Evolutionary conservation across 2,329 filamentous ascomycete genomes (phyloP), one percentile per base, ranked within the genome.

Genomic region (Albifimbria verrucaria): DNA sequence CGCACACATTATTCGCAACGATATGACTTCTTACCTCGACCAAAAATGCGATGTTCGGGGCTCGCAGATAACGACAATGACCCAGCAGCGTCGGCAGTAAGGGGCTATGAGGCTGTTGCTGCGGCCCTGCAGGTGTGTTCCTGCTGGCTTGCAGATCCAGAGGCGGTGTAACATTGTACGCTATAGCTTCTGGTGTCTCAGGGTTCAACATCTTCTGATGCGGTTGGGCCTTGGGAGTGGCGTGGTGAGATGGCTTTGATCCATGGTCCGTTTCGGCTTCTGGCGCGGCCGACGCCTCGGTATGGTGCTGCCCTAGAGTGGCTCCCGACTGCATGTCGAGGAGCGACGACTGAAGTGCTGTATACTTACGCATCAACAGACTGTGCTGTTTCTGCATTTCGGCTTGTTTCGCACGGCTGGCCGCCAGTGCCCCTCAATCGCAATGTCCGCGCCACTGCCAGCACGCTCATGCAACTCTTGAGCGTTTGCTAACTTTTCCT

Each of bases 361-460:
- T 77, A 61, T 81, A 81, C 59, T 80, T 81, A 50, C 74, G 75
- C 59, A 72, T 71, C 48, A 84, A 68, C 20, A 76, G 68, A 45
- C 69, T 68, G 59, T 80, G 75, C 54, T 80, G 79, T 61, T 73
- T 78, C 60, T 81, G 77, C 55, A 83, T 65, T 58, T 82, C 80
- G 0, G 73, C 69, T 55, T 83, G 78, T 64, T 79, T 81, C 1
- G 75, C 73, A 47, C 78, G 71, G 59, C 76, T 81, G n/a, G 78
- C 76, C 25, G 77, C 74, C 15, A 84, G 65, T 1, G 75, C 69
- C 5, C 58, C 53, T 81, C 75, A 1, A 82, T 61, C 17, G 71
- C 70, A 12, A 68, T 64, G 46, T 72, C 71, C 12, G 69, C 57
- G 4, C 66, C 67, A 20, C 52, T 54, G 10, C 59, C 56, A 18